These are phyloP conservation scores for Lagenidium sp. DNA, from an alignment of 352 stramenopile genomes.

Conservation along the genomic window DNA sequence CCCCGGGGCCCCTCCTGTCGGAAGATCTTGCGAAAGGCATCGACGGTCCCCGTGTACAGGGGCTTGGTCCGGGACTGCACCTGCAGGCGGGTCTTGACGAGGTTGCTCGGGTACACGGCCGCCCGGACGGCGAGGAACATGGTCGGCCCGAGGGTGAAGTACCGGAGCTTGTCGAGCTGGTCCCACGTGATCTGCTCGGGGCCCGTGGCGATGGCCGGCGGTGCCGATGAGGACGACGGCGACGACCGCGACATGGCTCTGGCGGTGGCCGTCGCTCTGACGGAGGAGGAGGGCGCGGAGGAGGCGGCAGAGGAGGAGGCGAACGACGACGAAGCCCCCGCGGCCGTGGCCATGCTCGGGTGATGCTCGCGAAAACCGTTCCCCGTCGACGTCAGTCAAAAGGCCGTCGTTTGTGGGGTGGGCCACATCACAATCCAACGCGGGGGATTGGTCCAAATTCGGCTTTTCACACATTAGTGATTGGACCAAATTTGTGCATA, in stretches of 20 bases:
- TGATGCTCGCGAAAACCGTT: too few species aligned
- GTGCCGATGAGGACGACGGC: neutral
- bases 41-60: conserved; percentile 71
- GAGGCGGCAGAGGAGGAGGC: too few species aligned
- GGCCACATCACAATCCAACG: too few species aligned
- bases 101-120: conserved; percentile 79
- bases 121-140: conserved; percentile 79
- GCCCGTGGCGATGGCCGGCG: conserved; percentile 6
- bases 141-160: conserved; percentile 75
- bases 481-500: too few species aligned
- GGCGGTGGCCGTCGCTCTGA: neutral
- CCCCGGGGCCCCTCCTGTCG: conserved; percentile 63
- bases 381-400: too few species aligned
- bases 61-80: conserved; percentile 65
- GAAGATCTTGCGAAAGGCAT: conserved; percentile 81
- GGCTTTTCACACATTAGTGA: too few species aligned
- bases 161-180: conserved; percentile 83
- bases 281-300: too few species aligned
- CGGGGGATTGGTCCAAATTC: too few species aligned
- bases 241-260: too few species aligned
- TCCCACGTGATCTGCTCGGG: conserved; percentile 86
- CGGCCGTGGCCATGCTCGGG: too few species aligned
- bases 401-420: too few species aligned
- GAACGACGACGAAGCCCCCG: too few species aligned
- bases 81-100: conserved; percentile 86